Base-by-base conservation (phyloP, 1,284 basidiomycete genomes). In the Thelephora terrestris region DNA sequence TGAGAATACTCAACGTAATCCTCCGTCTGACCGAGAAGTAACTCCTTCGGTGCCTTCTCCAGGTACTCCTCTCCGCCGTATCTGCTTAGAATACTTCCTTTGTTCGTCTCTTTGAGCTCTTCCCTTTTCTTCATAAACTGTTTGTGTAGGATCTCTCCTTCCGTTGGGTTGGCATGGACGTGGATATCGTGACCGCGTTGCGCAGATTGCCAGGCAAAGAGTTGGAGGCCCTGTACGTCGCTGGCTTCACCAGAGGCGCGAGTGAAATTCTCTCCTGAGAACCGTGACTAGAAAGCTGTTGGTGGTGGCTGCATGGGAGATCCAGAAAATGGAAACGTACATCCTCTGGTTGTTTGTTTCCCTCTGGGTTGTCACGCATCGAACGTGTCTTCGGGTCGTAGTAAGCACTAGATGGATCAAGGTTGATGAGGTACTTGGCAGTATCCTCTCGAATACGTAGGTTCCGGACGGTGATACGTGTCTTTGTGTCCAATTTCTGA, bases 331-430 rank as follows among this genome's bases (percentile, higher is more conserved):
- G n/a, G 47, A 47, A 44, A 59, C 82, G 52, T 60, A 91, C 87
- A 62, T 98, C 95, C 66, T 97, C 92, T 10, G 89, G 73, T 2
- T 80, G 71, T 29, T 91, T 71, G 55, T 82, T 79, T 57, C 79
- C 80, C 14, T 84, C 58, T 0, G 96, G 95, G 35, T 95, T 94
- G 61, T 99, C 95, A 65, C 96, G 88, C 96, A 99, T 99, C 3
- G 95, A 96, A 56, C 96, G 85, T 23, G 96, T 99, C 73, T 99
- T 99, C 45, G 96, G 96, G 62, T 99, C 96, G 63, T 99, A 99
- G 72, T 99, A 96, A 10, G 96, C 95, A 58, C 90, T 94, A 1
- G 91, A 84, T 4, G 89, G 86, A 65, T 98, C 92, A 64, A 99
- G 69, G 66, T 99, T 99, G 69, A 97, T 88, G 58, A 99, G 80